phyloP scores from a whole-genome alignment of 768 basidiomycete genomes.

The Russula abietina region DNA sequence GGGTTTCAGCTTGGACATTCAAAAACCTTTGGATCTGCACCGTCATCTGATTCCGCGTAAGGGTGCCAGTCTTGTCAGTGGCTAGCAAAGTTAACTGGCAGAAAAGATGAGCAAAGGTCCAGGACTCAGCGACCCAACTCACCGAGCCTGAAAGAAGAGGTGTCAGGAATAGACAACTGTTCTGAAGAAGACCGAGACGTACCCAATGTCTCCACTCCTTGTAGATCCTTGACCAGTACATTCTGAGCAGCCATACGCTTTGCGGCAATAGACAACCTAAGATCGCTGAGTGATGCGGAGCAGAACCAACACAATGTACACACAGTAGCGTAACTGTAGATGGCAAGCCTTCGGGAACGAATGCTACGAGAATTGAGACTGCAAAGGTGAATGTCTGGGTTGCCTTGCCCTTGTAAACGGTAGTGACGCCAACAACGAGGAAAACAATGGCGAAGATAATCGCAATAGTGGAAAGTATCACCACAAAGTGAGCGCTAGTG shows the following conservation, averaged over 20 bases:
- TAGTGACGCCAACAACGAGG: constrained; percentile 60
- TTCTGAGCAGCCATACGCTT: constrained; percentile 68
- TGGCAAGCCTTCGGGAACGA: constrained; percentile 57
- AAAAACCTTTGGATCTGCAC: constrained; percentile 27
- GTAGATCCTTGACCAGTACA: constrained; percentile 68
- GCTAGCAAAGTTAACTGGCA: constrained; percentile 54
- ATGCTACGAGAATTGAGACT: constrained; percentile 55
- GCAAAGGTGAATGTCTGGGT: constrained; percentile 57
- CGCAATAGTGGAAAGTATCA: constrained; percentile 56
- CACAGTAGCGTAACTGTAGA: constrained; percentile 58
- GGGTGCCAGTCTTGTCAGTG: constrained; percentile 67
- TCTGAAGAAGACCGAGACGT: neutral
- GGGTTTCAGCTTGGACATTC: neutral
- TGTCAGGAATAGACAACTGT: constrained; percentile 20
- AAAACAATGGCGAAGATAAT: constrained; percentile 57
- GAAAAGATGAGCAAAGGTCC: constrained; percentile 15
- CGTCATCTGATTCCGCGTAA: constrained; percentile 70
- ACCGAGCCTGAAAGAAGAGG: constrained; percentile 20
- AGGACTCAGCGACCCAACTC: constrained; percentile 1
- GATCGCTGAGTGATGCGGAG: neutral
- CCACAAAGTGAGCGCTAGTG: constrained; percentile 51
- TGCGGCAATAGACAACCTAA: constrained; percentile 55
- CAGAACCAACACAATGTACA: constrained; percentile 7
- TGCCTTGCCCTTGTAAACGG: constrained; percentile 57
- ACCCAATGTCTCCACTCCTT: constrained; percentile 67